Base-by-base conservation (phyloP, 805 yeast species). In the Candida succiphila region DNA sequence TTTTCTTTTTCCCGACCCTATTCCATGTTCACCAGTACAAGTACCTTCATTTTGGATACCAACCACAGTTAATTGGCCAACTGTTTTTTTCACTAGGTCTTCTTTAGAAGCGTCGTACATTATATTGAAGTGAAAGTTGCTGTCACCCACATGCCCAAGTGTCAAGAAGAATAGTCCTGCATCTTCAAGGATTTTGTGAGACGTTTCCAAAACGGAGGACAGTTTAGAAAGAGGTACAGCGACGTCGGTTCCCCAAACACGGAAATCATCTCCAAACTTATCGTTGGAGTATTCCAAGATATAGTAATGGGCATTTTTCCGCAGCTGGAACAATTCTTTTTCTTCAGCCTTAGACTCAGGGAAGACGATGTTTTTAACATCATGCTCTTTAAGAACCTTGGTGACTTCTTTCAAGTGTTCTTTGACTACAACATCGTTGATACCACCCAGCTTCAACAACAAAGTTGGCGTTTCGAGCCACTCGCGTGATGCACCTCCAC, bases 251-350 rank as follows among this genome's bases (percentile, higher is more conserved):
- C 61, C 67, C 68, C 68, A 63, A 19, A 63, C 41, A 16, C 60
- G 40, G 10, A 56, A 56, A 31, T 61, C 54, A 20, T 46, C 53
- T 32, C 53, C 49, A 17, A 60, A 56, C 39, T 56, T 60, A 15
- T 41, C 41, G 35, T 54, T 29, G 1, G 69, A 69, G 43, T 73
- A 69, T 37, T 79, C 84, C 27, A 75, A 58, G 5, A 63, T 62
- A 4, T 72, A 61, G 70, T 74, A 72, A 7, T 69, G 51, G 1
- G 65, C 77, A 37, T 74, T 70, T 47, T 78, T 76, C 36, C 88
- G 55, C 3, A 86, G 86, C 14, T 75, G 65, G 70, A 83, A 79
- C 35, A 79, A 51, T 40, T 77, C 81, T 13, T 64, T 54, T 32
- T 70, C 71, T 43, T 77, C 81, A 30, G 72, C 70, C 26, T 67